Conservation (phyloP, 2,329 filamentous ascomycete species). For the Colletotrichum musae region DNA sequence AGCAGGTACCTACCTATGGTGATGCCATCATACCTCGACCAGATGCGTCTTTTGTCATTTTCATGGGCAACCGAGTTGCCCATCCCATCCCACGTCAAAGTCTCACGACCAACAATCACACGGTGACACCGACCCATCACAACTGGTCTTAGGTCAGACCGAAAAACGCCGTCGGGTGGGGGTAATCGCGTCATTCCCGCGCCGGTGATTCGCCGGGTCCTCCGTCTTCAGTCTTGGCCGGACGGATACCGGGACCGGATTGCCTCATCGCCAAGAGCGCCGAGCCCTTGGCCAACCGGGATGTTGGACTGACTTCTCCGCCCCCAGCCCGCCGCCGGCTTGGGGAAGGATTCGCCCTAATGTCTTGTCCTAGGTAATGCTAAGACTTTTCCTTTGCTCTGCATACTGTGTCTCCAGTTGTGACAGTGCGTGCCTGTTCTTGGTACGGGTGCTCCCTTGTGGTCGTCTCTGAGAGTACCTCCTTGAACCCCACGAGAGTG, state of each 20-base stretch:
- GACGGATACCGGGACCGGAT: slow-evolving; percentile 23
- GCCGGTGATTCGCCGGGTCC: slow-evolving; percentile 22
- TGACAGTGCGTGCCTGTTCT: no score
- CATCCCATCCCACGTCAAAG: slow-evolving; percentile 13
- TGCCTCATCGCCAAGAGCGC: slow-evolving; percentile 33
- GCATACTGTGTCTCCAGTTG: not conserved
- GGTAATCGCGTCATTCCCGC: slow-evolving; percentile 22
- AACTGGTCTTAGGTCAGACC: slow-evolving; percentile 9
- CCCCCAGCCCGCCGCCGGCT: slow-evolving; percentile 2
- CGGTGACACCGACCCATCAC: not conserved
- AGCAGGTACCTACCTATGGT: no score
- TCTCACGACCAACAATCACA: slow-evolving; percentile 8
- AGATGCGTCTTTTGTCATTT: not conserved
- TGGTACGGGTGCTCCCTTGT: not conserved
- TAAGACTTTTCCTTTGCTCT: slow-evolving; percentile 14
- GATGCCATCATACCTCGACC: no score
- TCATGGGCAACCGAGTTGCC: not conserved
- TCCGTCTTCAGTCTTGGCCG: slow-evolving; percentile 32
- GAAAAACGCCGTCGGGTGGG: not conserved
- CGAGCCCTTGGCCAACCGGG: slow-evolving; percentile 34
- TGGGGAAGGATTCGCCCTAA: slow-evolving; percentile 28
- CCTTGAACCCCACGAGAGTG: slow-evolving; percentile 15
- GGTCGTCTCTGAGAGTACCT: no score
- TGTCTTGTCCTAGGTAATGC: slow-evolving; percentile 41
- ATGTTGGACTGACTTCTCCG: not conserved